Evolutionary conservation across 345 rosid genomes (phyloP).

Genomic region (Luvunga scandens): DNA sequence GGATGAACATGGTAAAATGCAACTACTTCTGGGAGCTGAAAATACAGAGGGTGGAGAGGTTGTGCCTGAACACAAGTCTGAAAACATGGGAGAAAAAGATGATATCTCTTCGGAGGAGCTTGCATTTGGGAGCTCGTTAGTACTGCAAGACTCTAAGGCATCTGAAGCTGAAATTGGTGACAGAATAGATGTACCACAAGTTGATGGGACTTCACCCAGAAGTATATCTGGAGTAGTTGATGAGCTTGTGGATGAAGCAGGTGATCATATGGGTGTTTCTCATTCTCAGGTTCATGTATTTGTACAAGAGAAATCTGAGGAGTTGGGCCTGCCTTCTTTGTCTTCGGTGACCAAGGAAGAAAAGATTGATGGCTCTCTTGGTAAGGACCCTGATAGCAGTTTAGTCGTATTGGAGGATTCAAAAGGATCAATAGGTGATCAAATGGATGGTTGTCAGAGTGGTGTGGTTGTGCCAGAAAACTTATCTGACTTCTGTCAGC

Average conservation of each 20-base stretch:
- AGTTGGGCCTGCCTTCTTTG: conserved; percentile 1
- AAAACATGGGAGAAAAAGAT: conserved; percentile 11
- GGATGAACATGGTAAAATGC: background rate
- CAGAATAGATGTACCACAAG: conserved; percentile 15
- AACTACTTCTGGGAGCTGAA: background rate
- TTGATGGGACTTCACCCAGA: background rate
- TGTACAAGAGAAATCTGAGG: background rate
- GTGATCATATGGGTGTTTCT: conserved; percentile 12
- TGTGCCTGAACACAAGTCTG: background rate
- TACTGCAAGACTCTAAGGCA: background rate
- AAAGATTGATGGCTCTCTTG: conserved; percentile 1
- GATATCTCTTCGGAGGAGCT: conserved; percentile 7
- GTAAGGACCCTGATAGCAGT: conserved; percentile 4
- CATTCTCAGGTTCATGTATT: conserved; percentile 8
- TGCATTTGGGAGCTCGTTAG: background rate
- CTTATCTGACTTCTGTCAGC: background rate
- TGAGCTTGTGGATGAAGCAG: conserved; percentile 13
- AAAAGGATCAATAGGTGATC: conserved; percentile 9
- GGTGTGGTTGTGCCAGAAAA: background rate
- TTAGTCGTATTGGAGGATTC: background rate
- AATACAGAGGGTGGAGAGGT: background rate
- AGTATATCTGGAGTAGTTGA: background rate
- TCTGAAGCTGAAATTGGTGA: conserved; percentile 14
- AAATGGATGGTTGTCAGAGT: background rate
- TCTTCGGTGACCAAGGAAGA: conserved; percentile 5